phyloP scores from a whole-genome alignment of 176 grass and related monocot genomes.

The Oryza longistaminata region DNA sequence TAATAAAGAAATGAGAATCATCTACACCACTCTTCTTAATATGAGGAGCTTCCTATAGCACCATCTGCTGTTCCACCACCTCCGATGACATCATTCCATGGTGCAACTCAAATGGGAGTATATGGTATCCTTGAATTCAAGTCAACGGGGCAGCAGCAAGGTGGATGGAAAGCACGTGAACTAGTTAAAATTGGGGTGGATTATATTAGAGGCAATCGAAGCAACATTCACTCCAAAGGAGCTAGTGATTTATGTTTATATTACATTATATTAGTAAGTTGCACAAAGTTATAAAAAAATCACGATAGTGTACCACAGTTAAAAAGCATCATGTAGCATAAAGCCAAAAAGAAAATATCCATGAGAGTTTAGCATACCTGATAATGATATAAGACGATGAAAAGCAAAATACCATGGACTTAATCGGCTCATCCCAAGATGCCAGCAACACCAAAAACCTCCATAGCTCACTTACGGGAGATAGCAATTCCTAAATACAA shows the following conservation, averaged over 20 bases:
- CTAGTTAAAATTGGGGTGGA: not conserved
- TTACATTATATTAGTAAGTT: not conserved
- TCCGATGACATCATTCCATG: not conserved
- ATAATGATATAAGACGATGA: constrained; percentile 66
- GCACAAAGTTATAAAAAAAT: constrained; percentile 5
- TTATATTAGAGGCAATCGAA: too few species aligned
- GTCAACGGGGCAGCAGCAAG: not conserved
- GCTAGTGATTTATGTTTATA: not conserved
- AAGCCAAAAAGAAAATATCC: not conserved
- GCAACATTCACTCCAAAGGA: not conserved
- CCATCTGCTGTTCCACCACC: not conserved
- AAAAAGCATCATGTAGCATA: constrained; percentile 23
- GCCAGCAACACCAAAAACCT: constrained; percentile 65
- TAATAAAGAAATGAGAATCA: not conserved
- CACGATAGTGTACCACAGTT: not conserved
- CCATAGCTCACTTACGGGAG: constrained; percentile 69
- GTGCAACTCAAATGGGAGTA: not conserved
- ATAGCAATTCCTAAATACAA: constrained; percentile 70
- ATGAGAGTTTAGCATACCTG: constrained; percentile 52
- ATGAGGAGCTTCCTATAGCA: not conserved
- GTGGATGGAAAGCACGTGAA: not conserved
- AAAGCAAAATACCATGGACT: constrained; percentile 76
- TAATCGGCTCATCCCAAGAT: constrained; percentile 83
- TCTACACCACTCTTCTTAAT: not conserved
- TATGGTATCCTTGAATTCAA: not conserved